Conservation (phyloP, 345 rosid species). For the Noccaea bulbosa region DNA sequence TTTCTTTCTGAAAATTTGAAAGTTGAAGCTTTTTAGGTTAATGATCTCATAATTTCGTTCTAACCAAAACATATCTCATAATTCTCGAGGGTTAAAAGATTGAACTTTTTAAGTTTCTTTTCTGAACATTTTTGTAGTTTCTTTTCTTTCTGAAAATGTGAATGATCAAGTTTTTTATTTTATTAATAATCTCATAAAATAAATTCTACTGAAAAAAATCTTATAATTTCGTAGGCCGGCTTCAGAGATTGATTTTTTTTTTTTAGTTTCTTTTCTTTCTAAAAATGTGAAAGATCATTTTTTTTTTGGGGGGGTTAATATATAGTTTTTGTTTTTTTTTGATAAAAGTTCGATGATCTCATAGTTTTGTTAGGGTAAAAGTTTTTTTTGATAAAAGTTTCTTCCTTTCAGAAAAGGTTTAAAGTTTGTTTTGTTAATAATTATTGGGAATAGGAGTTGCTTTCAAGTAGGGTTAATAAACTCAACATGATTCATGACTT, state of each 20-base stretch:
- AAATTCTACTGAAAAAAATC: too few species aligned
- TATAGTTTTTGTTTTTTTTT: neutral
- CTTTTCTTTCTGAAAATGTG: slow-evolving; percentile 7
- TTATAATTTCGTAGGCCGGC: neutral
- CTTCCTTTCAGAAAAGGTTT: slow-evolving; percentile 4
- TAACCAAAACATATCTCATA: too few species aligned
- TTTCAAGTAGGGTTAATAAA: slow-evolving; percentile 42
- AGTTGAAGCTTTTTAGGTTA: too few species aligned
- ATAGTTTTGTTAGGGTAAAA: neutral
- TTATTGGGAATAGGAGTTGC: slow-evolving; percentile 33
- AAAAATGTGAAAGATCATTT: neutral
- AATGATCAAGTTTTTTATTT: neutral
- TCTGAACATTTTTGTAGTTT: neutral
- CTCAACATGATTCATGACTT: slow-evolving; percentile 38
- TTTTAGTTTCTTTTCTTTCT: neutral
- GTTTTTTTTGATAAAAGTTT: too few species aligned
- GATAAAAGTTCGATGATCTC: neutral
- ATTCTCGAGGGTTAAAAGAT: too few species aligned
- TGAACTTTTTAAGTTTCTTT: too few species aligned
- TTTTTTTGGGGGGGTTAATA: neutral
- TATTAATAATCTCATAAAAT: neutral
- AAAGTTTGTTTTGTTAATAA: slow-evolving; percentile 3
- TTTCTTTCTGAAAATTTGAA: too few species aligned
- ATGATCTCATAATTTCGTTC: too few species aligned
- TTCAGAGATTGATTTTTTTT: neutral